phyloP scores from a whole-genome alignment of 2,329 filamentous ascomycete species.

The Delphinella strobiligena region DNA sequence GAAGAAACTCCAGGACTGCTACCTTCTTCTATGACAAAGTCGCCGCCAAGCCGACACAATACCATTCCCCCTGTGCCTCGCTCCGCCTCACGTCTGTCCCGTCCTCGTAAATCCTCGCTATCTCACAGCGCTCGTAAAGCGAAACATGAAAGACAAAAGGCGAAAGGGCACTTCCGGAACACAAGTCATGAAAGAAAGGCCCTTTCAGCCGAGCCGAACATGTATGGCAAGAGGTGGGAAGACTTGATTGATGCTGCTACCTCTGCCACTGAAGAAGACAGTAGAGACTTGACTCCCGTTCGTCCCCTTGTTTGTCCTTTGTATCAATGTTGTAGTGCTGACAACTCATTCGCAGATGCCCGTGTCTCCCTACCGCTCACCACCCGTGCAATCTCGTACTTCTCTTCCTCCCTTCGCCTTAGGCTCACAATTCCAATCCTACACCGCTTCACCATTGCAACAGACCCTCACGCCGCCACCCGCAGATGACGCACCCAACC shows the following conservation, averaged over 20 bases:
- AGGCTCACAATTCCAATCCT: constrained; percentile 46
- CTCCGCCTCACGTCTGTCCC: constrained; percentile 51
- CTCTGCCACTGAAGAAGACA: constrained; percentile 85
- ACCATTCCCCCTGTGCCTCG: constrained; percentile 76
- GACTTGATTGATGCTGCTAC: constrained; percentile 91
- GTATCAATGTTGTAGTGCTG: constrained; percentile 12
- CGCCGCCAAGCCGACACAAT: constrained; percentile 75
- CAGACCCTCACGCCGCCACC: constrained; percentile 76
- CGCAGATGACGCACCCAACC: constrained; percentile 22
- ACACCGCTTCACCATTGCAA: constrained; percentile 82
- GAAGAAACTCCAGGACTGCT: constrained; percentile 4
- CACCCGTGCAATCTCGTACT: constrained; percentile 41
- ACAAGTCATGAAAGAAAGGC: constrained; percentile 69
- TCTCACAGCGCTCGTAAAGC: constrained; percentile 63
- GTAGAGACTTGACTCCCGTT: constrained; percentile 76
- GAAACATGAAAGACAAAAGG: constrained; percentile 72
- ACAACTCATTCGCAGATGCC: constrained; percentile 24
- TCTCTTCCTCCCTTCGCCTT: constrained; percentile 49
- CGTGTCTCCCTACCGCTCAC: constrained; percentile 38
- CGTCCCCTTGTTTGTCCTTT: constrained; percentile 27
- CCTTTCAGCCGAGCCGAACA: constrained; percentile 69
- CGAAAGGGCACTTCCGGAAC: constrained; percentile 56
- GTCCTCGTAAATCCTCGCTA: constrained; percentile 76
- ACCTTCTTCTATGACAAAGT: constrained; percentile 69
- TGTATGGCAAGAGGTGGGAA: constrained; percentile 84